Evolutionary conservation across 257 asterid species (phyloP).

Genomic region (Solanum etuberosum): DNA sequence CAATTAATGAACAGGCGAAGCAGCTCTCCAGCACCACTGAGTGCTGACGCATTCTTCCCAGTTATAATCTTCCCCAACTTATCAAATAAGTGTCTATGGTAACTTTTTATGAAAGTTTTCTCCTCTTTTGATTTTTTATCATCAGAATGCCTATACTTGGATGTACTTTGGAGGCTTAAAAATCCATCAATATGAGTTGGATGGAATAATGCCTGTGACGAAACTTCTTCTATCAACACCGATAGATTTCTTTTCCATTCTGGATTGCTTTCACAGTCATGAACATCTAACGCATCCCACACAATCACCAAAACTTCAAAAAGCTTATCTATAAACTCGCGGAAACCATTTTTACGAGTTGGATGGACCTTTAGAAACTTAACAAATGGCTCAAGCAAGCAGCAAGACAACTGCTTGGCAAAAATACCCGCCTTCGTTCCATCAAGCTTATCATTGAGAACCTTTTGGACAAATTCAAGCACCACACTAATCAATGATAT

Average conservation of each 20-base stretch:
- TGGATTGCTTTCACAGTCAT: constrained; percentile 13
- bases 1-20: constrained; percentile 58
- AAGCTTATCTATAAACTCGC: constrained; percentile 63
- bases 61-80: constrained; percentile 60
- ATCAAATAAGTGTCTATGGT: constrained; percentile 79
- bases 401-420: constrained; percentile 35
- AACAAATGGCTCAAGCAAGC: constrained; percentile 63
- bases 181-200: constrained; percentile 73
- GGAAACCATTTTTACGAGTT: constrained; percentile 58
- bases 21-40: constrained; percentile 64
- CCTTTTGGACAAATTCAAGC: constrained; percentile 37
- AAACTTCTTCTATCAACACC: constrained; percentile 55
- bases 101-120: constrained; percentile 53
- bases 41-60: constrained; percentile 35
- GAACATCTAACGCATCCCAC: constrained; percentile 31
- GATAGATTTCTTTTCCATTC: constrained; percentile 29
- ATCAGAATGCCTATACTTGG: constrained; percentile 33
- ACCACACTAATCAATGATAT: constrained; percentile 30
- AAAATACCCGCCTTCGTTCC: constrained; percentile 31
- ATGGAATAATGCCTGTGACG: constrained; percentile 82
- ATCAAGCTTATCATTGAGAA: constrained; percentile 30
- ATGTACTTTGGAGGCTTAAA: constrained; percentile 46
- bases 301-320: constrained; percentile 58
- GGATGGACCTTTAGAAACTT: constrained; percentile 74
- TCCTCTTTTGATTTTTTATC: constrained; percentile 35